Percentiles rank a stretch among this genome's conserved stretches.
phyloP scores from a whole-genome alignment of 106 monocot species.

The Allium sativum region DNA sequence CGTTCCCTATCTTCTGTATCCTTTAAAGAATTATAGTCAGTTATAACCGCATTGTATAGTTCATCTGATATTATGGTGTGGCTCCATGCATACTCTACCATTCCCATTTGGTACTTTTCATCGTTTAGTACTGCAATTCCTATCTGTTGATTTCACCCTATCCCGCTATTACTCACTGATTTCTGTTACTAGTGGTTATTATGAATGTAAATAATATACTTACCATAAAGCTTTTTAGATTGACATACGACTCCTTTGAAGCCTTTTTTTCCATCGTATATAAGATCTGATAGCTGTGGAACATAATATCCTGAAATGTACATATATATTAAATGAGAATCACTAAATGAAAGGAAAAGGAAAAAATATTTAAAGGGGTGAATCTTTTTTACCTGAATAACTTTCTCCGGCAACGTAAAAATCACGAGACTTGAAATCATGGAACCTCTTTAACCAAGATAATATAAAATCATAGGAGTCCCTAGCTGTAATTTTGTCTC shows the following conservation, averaged over 20 bases:
- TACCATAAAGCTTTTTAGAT: conserved; percentile 85
- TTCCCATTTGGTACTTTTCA: conserved; percentile 64
- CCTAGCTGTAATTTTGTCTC: conserved; percentile 49
- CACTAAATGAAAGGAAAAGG: no score
- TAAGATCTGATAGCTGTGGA: conserved; percentile 73
- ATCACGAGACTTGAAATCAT: conserved; percentile 45
- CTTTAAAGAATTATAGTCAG: conserved; percentile 46
- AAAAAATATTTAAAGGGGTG: no score
- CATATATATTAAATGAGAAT: background rate
- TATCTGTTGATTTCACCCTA: conserved; percentile 31
- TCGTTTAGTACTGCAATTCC: conserved; percentile 95
- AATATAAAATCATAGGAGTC: conserved; percentile 69
- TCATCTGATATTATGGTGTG: conserved; percentile 92
- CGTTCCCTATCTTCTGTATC: conserved; percentile 6
- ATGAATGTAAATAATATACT: background rate
- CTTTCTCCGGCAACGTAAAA: conserved; percentile 93
- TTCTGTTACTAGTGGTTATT: no score
- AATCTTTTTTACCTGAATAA: conserved; percentile 85
- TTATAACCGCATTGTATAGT: conserved; percentile 38
- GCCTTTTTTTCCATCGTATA: conserved; percentile 68
- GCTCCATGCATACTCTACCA: conserved; percentile 96
- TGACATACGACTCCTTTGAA: conserved; percentile 31
- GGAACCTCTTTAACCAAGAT: conserved; percentile 66
- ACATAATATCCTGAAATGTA: conserved; percentile 75
- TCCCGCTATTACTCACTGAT: no score